Base-by-base conservation (phyloP, 805 yeast species). In the Ogataea ramenticola region DNA sequence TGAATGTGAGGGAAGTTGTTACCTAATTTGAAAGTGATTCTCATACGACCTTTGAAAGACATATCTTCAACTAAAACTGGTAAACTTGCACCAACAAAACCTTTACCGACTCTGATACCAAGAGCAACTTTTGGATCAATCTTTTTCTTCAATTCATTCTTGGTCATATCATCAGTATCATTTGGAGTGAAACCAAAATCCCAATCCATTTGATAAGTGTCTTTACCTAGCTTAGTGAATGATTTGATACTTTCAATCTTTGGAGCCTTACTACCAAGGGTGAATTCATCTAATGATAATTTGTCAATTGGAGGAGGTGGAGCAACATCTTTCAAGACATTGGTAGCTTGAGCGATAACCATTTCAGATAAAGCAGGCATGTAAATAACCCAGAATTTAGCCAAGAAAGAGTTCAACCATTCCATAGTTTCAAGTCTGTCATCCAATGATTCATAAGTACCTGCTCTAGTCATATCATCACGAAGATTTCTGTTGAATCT, bases 251-350 rank as follows among this genome's bases (percentile, higher is more conserved):
- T 74, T 50, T 80, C 79, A 45, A 86, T 76, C 40, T 82, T 70
- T 41, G 95, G 95, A 16, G 95, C 82, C 55, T 86, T 86, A 1
- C 89, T 69, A 48, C 95, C 95, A 47, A 86, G 62, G 2, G 90
- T 86, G 58, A 86, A 86, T 59, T 85, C 85, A 48, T 85, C 89
- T 52, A 86, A 66, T 6, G 84, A 70, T 41, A 86, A 59, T 6
- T 80, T 82, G 46, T 84, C 90, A 55, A 86, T 84, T 59, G 93
- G 93, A 55, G 78, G 80, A 24, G 95, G 95, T 14, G 95, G 91
- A 4, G 84, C 87, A 48, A 79, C 77, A 55, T 78, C 89, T 39
- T 79, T 77, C 57, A 86, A 64, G 16, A 74, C 69, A 21, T 77
- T 80, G 54, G 83, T 84, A n/a, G 87, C 84, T 54, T 74, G 76